Evolutionary conservation across 2,329 filamentous ascomycete species (phyloP).

Genomic region (Aspergillus pseudoterreus): DNA sequence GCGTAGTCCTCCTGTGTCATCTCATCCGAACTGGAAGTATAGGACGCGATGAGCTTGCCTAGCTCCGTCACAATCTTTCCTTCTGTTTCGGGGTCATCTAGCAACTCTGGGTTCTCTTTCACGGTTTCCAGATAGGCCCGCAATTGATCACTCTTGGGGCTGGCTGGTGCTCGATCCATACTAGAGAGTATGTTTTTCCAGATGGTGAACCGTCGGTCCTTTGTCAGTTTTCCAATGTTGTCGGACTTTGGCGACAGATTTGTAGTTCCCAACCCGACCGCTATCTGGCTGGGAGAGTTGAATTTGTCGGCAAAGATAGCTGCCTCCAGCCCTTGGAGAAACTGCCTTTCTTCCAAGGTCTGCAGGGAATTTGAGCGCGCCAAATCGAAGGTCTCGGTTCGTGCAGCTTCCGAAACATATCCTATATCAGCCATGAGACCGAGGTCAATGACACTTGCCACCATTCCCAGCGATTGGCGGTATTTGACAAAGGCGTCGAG

Average conservation of each 20-base stretch:
- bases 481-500: constrained; percentile 26
- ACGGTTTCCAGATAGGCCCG: constrained; percentile 5
- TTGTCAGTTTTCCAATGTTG: background rate
- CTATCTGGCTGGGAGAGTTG: background rate
- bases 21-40: constrained; percentile 7
- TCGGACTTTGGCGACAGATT: background rate
- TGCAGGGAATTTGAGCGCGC: constrained; percentile 11
- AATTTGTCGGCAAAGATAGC: background rate
- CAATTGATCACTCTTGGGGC: constrained; percentile 2
- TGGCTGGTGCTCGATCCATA: background rate
- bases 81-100: constrained; percentile 8
- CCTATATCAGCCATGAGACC: constrained; percentile 25
- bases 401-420: constrained; percentile 11
- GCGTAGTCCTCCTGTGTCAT: constrained; percentile 21
- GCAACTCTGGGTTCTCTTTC: constrained; percentile 4
- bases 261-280: constrained; percentile 2
- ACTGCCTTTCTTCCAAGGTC: constrained; percentile 4
- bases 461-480: constrained; percentile 18
- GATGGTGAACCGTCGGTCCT: constrained; percentile 8
- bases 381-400: constrained; percentile 11
- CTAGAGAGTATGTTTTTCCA: constrained; percentile 3
- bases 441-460: constrained; percentile 21
- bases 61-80: constrained; percentile 7
- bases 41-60: constrained; percentile 8
- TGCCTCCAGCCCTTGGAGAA: constrained; percentile 4